Evolutionary conservation across 176 grass and related monocot species (phyloP).

Genomic region (Aegilops sharonensis): DNA sequence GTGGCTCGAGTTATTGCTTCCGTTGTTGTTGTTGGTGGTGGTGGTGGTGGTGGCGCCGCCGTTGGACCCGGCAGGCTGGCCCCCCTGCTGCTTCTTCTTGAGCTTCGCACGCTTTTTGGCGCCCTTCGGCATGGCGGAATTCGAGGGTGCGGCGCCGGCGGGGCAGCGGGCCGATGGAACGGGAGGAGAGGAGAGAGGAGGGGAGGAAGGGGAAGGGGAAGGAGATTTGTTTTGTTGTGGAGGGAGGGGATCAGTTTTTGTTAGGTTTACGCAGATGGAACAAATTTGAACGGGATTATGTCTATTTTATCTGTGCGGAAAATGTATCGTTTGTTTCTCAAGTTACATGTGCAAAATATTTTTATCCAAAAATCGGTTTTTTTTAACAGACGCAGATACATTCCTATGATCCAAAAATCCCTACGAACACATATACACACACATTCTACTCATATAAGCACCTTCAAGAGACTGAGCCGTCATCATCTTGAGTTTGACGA

Average conservation of each 20-base stretch:
- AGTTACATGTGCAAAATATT: neutral
- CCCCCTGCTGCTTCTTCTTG: constrained; percentile 58
- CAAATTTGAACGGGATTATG: constrained; percentile 10
- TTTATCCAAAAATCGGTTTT: neutral
- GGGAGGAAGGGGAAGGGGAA: neutral
- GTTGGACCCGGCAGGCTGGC: constrained; percentile 20
- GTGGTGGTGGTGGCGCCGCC: constrained; percentile 2
- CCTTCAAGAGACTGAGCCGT: too few species aligned
- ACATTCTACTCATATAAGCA: too few species aligned
- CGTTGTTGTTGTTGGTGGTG: neutral
- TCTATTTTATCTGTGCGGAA: neutral
- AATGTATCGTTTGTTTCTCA: neutral
- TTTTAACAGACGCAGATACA: too few species aligned
- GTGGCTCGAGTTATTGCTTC: constrained; percentile 17
- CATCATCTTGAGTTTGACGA: too few species aligned
- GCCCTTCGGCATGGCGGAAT: constrained; percentile 56
- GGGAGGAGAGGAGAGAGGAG: neutral
- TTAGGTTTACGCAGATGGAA: constrained; percentile 27
- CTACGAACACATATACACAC: too few species aligned
- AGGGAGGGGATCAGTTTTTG: constrained; percentile 33
- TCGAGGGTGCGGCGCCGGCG: constrained; percentile 30
- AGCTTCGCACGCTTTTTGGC: constrained; percentile 68
- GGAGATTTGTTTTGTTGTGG: constrained; percentile 25
- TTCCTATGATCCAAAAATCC: too few species aligned
- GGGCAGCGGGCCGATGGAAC: neutral